Evolutionary conservation across 495 filamentous ascomycete genomes (phyloP), one percentile per base, ranked within the genome.

Genomic region (Penicillium cataractarum): DNA sequence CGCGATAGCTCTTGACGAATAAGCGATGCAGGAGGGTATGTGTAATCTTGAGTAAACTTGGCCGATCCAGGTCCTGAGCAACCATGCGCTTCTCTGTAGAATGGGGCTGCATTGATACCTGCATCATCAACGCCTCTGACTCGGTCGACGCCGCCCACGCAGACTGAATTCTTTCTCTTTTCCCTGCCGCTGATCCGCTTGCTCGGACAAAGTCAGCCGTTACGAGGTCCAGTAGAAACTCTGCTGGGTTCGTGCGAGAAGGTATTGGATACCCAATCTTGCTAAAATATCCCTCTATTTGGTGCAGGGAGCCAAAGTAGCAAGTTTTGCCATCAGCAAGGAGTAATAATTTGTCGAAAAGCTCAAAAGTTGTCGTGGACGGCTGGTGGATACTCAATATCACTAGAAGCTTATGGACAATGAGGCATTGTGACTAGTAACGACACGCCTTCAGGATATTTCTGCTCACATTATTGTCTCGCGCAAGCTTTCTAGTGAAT

Each of bases 1-100:
- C 91, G 1, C 91, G 85, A 69, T 93, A 91, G 57, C 82, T 86
- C 75, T 95, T 95, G 72, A 95, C 86, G 61, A 88, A 92, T 22
- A 82, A 83, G 10, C 91, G 85, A 72, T 92, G 87, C 10, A 93
- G 76, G 1, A 95, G 76, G 2, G 84, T 80, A 0, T 80, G 5
- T 0, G 79, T 79, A 51, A 87, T 74, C 0, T 29, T 57, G 2
- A 62, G 1, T 3, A 58, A 29, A 1, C 68, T 61, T 8, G 78
- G 73, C 5, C 69, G 67, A 42, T 63, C 59, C 53, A 70, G 19
- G 19, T 78, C 65, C 35, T 73, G 9, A 52, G 55, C 40, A 44
- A n/a, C n/a, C n/a, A n/a, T n/a, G n/a, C n/a, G n/a, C n/a, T n/a
- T n/a, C n/a, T n/a, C n/a, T n/a, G n/a, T n/a, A n/a, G n/a, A n/a